phyloP scores from a whole-genome alignment of 768 basidiomycete genomes.

The Pleurotus ostreatus region DNA sequence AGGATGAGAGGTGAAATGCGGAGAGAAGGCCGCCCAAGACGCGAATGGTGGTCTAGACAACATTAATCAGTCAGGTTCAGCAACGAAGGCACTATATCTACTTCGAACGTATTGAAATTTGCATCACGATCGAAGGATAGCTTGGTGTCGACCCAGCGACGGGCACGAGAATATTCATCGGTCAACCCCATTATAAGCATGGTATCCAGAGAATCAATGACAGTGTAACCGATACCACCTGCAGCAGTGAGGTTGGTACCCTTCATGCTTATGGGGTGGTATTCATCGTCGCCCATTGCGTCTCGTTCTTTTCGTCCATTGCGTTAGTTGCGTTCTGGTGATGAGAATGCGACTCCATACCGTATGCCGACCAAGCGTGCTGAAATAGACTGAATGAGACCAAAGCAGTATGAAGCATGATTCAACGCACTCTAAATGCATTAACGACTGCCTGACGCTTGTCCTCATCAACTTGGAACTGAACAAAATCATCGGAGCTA shows the following conservation, averaged over 20 bases:
- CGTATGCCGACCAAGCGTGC: constrained; percentile 87
- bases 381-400: constrained; percentile 24
- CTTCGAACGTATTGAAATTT: constrained; percentile 88
- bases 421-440: constrained; percentile 67
- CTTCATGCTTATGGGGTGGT: constrained; percentile 72
- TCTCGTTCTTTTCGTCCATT: constrained; percentile 56
- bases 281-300: constrained; percentile 91
- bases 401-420: not conserved
- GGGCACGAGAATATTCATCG: constrained; percentile 74
- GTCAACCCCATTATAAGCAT: constrained; percentile 82
- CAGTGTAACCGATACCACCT: constrained; percentile 85
- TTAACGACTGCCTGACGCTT: constrained; percentile 69
- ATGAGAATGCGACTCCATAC: constrained; percentile 31
- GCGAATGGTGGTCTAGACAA: constrained; percentile 79
- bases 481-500: constrained; percentile 8
- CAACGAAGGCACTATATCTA: constrained; percentile 24
- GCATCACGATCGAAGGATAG: constrained; percentile 77
- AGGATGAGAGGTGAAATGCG: constrained; percentile 71
- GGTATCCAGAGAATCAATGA: constrained; percentile 85
- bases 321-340: constrained; percentile 7
- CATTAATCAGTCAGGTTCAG: not conserved
- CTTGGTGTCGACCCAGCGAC: constrained; percentile 68
- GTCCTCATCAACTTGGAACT: constrained; percentile 47
- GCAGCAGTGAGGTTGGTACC: constrained; percentile 78
- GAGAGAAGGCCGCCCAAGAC: constrained; percentile 88